These are phyloP conservation scores for Neurospora sp. DNA, from an alignment of 495 filamentous ascomycete genomes.

Conservation along the genomic window DNA sequence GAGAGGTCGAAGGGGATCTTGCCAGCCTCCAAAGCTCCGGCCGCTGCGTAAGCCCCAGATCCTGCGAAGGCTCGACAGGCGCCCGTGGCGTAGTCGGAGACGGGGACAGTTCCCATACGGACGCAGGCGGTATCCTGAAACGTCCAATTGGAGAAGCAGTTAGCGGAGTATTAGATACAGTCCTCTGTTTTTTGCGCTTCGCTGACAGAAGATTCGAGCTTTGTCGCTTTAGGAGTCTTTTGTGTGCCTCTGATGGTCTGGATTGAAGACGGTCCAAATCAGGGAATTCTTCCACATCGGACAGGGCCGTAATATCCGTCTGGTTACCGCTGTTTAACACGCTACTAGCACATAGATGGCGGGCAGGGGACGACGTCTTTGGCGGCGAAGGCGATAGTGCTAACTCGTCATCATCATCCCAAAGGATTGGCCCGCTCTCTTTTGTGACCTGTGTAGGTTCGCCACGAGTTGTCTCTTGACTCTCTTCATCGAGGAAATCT, in stretches of 20 bases:
- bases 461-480: constrained; percentile 20
- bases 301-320: constrained; percentile 20
- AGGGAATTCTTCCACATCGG: constrained; percentile 31
- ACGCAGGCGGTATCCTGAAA: constrained; percentile 4
- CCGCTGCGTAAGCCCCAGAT: constrained; percentile 1
- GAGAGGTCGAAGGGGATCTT: neutral
- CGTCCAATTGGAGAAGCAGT: constrained; percentile 10
- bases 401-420: constrained; percentile 12
- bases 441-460: constrained; percentile 16
- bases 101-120: constrained; percentile 13
- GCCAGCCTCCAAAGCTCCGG: neutral
- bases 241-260: constrained; percentile 1
- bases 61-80: neutral
- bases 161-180: constrained; percentile 7
- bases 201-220: constrained; percentile 8
- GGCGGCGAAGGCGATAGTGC: constrained; percentile 17
- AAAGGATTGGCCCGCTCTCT: constrained; percentile 18
- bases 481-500: constrained; percentile 41
- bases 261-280: constrained; percentile 18
- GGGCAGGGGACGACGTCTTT: constrained; percentile 14
- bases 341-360: constrained; percentile 13
- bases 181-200: constrained; percentile 12
- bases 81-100: constrained; percentile 6
- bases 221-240: constrained; percentile 11
- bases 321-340: constrained; percentile 10